Conservation (phyloP, 139 green algal species). For the Diplosphaera chodatii region DNA sequence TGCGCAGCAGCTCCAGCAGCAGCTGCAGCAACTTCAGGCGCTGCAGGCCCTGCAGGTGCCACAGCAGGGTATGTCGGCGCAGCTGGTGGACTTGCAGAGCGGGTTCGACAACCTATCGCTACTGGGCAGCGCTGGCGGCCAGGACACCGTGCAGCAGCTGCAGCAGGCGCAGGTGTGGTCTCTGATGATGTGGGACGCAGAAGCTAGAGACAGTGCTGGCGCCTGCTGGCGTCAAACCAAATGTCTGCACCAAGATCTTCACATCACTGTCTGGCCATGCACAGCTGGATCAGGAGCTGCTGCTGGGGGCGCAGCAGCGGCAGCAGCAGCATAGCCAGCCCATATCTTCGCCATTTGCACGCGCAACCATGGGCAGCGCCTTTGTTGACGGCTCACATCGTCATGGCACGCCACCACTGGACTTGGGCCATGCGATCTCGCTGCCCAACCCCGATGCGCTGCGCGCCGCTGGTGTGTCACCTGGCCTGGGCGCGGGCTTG, state of each 20-base stretch:
- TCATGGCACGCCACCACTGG: not conserved
- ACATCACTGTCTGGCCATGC: no score
- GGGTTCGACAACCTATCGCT: constrained; percentile 17
- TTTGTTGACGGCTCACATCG: not conserved
- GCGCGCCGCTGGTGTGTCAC: not conserved
- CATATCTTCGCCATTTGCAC: not conserved
- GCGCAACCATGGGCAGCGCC: not conserved
- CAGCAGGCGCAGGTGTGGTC: not conserved
- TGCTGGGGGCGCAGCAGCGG: constrained; percentile 6
- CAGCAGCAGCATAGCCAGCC: constrained; percentile 12
- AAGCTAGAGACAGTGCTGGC: no score
- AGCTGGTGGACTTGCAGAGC: constrained; percentile 10
- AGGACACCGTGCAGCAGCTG: not conserved
- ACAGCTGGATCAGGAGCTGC: constrained; percentile 12
- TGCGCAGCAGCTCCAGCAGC: constrained; percentile 6
- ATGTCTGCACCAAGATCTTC: no score
- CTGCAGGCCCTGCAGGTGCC: not conserved
- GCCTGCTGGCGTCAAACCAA: no score
- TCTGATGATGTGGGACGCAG: no score
- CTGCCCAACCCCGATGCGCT: not conserved
- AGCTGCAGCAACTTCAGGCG: constrained; percentile 13
- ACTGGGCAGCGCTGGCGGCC: not conserved
- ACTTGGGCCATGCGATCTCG: not conserved
- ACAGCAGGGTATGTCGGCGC: not conserved
- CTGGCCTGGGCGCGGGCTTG: not conserved